Evolutionary conservation across 2,329 filamentous ascomycete species (phyloP), one percentile per base, ranked within the genome.

Genomic region (Chaetomiaceae sp.): DNA sequence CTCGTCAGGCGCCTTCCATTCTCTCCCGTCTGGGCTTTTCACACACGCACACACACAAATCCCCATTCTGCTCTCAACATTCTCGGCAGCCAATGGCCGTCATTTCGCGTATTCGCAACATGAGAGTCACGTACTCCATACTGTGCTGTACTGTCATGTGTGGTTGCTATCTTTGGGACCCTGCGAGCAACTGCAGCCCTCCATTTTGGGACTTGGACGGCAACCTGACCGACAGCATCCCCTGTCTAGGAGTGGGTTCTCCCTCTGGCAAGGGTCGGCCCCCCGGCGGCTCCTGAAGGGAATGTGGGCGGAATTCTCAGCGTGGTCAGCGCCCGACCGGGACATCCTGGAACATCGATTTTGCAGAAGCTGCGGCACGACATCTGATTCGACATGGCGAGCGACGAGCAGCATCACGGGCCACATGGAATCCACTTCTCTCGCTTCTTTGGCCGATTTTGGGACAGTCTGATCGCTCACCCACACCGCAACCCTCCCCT

Each of bases 361-460:
- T 36, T 4, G 22, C 22, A 25, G n/a, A n/a, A n/a, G 17, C 1
- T 31, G 37, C 25, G 53, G 51, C 53, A 51, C 45, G 20, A 39
- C 23, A 37, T 11, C 7, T 56, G 57, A 57, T 57, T 59, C 51
- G 56, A 49, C 44, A 51, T 7, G 15, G 3, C 11, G 23, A 12
- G 33, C 23, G 34, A 47, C 23, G 29, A 44, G 25, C 36, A 15
- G 27, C n/a, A 40, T 34, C 53, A 48, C 33, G 29, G 29, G 31
- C 37, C 43, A 49, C 38, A 49, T 31, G 14, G 40, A 54, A n/a
- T 38, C 54, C 55, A 53, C 54, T 12, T 37, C 27, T 25, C 57
- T 59, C 57, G 57, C 57, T 59, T 54, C 50, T 53, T 40, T 49
- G 40, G 31, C 33, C 55, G 49, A 14, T 57, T 59, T 59, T 59